Base-by-base conservation (phyloP, 2,329 filamentous ascomycete genomes). In the Aulographum hederae region DNA sequence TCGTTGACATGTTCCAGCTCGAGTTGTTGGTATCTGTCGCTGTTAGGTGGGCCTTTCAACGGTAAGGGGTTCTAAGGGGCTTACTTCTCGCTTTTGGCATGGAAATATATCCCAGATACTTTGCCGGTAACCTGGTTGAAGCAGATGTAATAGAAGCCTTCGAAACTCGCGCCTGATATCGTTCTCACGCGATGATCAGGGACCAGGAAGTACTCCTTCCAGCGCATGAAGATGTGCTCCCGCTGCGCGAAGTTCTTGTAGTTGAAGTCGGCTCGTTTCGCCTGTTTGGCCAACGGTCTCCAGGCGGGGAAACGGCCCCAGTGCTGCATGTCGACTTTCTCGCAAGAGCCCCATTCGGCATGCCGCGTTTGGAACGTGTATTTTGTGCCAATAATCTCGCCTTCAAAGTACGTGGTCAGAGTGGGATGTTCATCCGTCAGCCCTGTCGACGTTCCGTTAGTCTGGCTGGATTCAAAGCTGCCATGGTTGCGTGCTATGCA, bases 141-240 rank as follows among this genome's bases (percentile, higher is more conserved):
- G 58, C 85, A 94, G 42, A 98, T 95, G 48, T 98, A 98, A 52
- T 95, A 98, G 51, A 98, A 98, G 0, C 89, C 89, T 49, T 98
- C 89, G 37, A 95, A 98, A 47, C 86, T 95, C 5, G 89, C 89
- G 13, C 89, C 89, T 20, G 73, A 79, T 38, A 98, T 93, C 8
- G 80, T 91, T 38, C 77, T 70, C 14, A 95, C 84, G 12, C 80
- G 71, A 51, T 98, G 89, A 46, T 98, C 85, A 2, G 89, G 89
- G 1, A 98, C 89, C 1, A 98, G 62, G 46, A 98, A 98, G 46
- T 92, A 84, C 49, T 98, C 89, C 55, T 98, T 98, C 89, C 89
- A 98, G 37, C 89, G 73, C 89, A 98, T 98, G 48, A 94, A 98
- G 19, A 98, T 75, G 50, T 91, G 75, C 43, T 94, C 85, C 39